These are phyloP conservation scores for Nemania sp. DNA, from an alignment of 2,329 filamentous ascomycete species.

Conservation along the genomic window DNA sequence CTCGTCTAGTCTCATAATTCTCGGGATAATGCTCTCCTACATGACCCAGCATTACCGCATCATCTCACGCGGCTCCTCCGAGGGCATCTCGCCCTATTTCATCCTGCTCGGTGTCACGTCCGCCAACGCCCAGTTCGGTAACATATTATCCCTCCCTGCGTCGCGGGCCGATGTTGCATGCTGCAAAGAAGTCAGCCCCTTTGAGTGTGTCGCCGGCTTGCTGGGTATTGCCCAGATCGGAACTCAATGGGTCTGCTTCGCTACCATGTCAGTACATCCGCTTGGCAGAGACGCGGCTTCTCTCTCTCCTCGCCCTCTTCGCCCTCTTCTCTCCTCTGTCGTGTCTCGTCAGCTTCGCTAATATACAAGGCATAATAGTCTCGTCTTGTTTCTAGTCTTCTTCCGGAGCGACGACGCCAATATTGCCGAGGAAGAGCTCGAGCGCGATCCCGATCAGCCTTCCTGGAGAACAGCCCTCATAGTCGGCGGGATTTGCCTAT, in stretches of 20 bases:
- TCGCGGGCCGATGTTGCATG: slow-evolving; percentile 84
- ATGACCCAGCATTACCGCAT: slow-evolving; percentile 94
- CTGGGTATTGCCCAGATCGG: slow-evolving; percentile 91
- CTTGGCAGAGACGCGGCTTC: neutral
- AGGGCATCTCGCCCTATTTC: slow-evolving; percentile 95
- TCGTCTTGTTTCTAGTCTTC: slow-evolving; percentile 92
- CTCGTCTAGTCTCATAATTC: slow-evolving; percentile 66
- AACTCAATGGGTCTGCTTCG: slow-evolving; percentile 90
- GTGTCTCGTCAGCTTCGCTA: slow-evolving; percentile 24
- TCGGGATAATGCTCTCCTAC: slow-evolving; percentile 91
- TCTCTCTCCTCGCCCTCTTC: neutral
- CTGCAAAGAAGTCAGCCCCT: slow-evolving; percentile 78
- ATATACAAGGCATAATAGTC: slow-evolving; percentile 55
- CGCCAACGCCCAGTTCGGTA: slow-evolving; percentile 85
- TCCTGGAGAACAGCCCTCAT: slow-evolving; percentile 79
- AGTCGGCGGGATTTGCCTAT: slow-evolving; percentile 72
- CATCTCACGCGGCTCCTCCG: slow-evolving; percentile 80
- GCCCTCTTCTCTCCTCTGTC: too few species aligned
- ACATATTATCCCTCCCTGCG: slow-evolving; percentile 85
- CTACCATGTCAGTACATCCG: slow-evolving; percentile 72
- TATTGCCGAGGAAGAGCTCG: slow-evolving; percentile 54
- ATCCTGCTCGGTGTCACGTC: slow-evolving; percentile 92
- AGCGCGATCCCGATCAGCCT: slow-evolving; percentile 53
- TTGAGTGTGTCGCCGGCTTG: slow-evolving; percentile 83
- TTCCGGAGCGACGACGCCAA: slow-evolving; percentile 70